These are phyloP conservation scores for Backusella mclennaniae DNA, from an alignment of 192 early-diverging fungal species.

Conservation along the genomic window DNA sequence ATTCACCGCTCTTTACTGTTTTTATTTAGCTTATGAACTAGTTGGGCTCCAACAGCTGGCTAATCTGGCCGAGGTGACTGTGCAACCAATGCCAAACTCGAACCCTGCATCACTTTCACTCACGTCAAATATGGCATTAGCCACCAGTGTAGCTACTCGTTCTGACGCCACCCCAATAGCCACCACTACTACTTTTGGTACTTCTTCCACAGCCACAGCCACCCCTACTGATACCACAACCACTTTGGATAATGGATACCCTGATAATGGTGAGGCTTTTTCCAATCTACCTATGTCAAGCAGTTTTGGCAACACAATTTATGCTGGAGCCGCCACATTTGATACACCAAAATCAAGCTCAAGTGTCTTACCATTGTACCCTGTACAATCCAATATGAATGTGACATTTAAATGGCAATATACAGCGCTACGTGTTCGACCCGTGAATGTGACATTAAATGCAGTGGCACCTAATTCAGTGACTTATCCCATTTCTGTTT, in stretches of 20 bases:
- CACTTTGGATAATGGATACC: neutral
- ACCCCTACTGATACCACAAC: neutral
- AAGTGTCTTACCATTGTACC: slow-evolving; percentile 23
- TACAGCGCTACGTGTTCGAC: neutral
- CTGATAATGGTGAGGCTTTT: neutral
- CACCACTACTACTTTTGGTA: neutral
- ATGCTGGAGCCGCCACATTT: slow-evolving; percentile 25
- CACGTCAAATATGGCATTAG: neutral
- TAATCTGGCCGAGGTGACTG: neutral
- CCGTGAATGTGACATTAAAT: slow-evolving; percentile 2
- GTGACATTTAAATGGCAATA: slow-evolving; percentile 29
- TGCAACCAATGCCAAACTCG: neutral
- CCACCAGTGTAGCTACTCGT: neutral
- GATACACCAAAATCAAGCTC: slow-evolving; percentile 24
- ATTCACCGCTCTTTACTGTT: neutral
- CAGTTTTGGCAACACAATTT: slow-evolving; percentile 17
- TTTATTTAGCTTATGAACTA: neutral
- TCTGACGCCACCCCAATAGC: neutral
- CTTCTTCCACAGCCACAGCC: neutral
- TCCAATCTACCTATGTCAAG: slow-evolving; percentile 25
- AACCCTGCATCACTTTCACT: neutral
- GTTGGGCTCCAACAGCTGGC: neutral
- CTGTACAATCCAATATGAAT: slow-evolving; percentile 21
- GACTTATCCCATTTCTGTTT: neutral
- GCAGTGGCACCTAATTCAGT: slow-evolving; percentile 1